Base-by-base conservation (phyloP, 148 eudicot species). In the Heliosperma pusillum region DNA sequence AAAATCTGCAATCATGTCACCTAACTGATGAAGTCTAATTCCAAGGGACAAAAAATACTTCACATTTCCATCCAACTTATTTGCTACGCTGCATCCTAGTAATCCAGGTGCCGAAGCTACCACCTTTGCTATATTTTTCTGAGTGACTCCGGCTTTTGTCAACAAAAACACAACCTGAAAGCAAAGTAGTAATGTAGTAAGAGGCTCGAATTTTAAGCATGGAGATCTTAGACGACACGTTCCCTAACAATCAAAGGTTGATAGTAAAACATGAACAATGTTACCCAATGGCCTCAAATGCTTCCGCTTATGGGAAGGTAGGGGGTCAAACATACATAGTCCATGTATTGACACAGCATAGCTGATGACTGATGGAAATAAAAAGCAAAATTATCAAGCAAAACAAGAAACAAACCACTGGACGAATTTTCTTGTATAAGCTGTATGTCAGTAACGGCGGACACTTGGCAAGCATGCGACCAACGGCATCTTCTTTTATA, bases 391-490 rank as follows among this genome's bases (percentile, higher is more conserved):
- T 17, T 16, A 75, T 66, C 20, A 60, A 69, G 78, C 74, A 60
- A 50, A 19, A 45, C 55, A 64, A 80, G 75, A 57, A 70, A 81
- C 85, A 72, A 80, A 94, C 98, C 98, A 91, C 96, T 47, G 96
- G 98, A n/a, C 98, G 97, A 73, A 94, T 94, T 74, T 94, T 94
- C 93, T 89, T 92, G 89, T 90, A 85, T 66, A 94, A 90, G 87
- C 92, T 94, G 86, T 89, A 94, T 1, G 98, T 94, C 69, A 94
- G 74, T 77, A 94, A 79, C 12, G 96, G 83, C 66, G 98, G 98
- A 80, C 90, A 94, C 80, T 78, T 90, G 74, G 84, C 89, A 77
- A 94, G 90, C 89, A 90, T 87, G 77, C 84, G 88, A 62, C 93
- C 98, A 66, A 94, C 77, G 71, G 92, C 92, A 52, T 85, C 88